These are phyloP conservation scores for Pythium sp. DNA, from an alignment of 352 stramenopile genomes.

Conservation along the genomic window DNA sequence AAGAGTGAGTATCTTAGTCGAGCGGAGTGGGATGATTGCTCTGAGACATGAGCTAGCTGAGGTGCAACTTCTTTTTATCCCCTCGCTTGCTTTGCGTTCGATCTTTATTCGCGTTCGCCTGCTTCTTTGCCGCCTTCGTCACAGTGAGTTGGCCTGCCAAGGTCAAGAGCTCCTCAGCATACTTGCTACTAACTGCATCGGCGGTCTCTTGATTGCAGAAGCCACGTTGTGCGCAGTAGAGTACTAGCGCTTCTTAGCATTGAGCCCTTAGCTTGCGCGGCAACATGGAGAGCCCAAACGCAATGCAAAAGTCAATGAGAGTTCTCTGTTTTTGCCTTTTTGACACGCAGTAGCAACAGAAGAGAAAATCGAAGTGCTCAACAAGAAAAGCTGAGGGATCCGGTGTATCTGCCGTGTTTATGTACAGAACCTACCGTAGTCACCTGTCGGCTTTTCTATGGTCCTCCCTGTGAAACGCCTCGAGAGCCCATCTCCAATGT, in stretches of 20 bases:
- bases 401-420: not conserved
- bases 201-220: too few relatives aligned
- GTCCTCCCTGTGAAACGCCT: too few relatives aligned
- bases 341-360: not conserved
- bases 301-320: too few relatives aligned
- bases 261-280: too few relatives aligned
- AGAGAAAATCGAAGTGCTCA: not conserved
- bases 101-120: not conserved
- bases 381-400: not conserved
- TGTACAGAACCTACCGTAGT: not conserved
- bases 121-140: not conserved
- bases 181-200: not conserved
- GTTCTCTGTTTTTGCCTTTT: not conserved
- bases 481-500: not conserved
- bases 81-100: too few relatives aligned
- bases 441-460: not conserved
- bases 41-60: not conserved
- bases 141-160: not conserved
- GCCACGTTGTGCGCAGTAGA: too few relatives aligned
- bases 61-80: not conserved
- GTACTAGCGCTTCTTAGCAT: too few relatives aligned
- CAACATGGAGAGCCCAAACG: too few relatives aligned
- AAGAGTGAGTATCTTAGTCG: not conserved
- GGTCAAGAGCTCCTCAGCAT: not conserved
- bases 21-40: not conserved